phyloP scores from a whole-genome alignment of 169 alveolate species.

The Ophryocystis elektroscirrha region DNA sequence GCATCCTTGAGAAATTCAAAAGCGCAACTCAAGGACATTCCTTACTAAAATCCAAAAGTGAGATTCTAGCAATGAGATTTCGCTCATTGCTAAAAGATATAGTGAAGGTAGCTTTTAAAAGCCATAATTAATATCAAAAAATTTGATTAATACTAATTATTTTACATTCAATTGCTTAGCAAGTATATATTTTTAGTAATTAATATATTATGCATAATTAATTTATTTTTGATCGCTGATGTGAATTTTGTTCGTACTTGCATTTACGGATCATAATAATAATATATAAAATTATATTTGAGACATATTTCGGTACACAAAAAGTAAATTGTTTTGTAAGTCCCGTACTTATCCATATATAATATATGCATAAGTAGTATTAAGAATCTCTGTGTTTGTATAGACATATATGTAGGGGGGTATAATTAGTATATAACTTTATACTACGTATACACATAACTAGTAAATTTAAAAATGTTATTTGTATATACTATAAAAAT shows the following conservation, averaged over 20 bases:
- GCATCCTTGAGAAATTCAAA: slow-evolving; percentile 23
- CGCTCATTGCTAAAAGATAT: slow-evolving; percentile 50
- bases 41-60: slow-evolving; percentile 58
- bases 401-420: background rate
- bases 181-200: background rate
- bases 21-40: slow-evolving; percentile 69
- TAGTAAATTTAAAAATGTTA: too few relatives aligned
- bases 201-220: background rate
- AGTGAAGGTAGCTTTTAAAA: slow-evolving; percentile 21
- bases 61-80: slow-evolving; percentile 56
- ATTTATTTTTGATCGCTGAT: background rate
- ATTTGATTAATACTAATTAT: background rate
- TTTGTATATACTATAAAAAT: too few relatives aligned
- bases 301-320: too few relatives aligned
- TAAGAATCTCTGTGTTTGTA: too few relatives aligned
- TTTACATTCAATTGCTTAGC: background rate
- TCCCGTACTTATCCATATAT: too few relatives aligned
- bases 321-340: too few relatives aligned
- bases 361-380: too few relatives aligned
- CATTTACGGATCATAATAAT: background rate
- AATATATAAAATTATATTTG: too few relatives aligned
- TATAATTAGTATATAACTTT: background rate
- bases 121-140: background rate
- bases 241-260: background rate
- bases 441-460: background rate